Evolutionary conservation across 1,139 yeast species (phyloP).

Genomic region (Wickerhamomyces sp.): DNA sequence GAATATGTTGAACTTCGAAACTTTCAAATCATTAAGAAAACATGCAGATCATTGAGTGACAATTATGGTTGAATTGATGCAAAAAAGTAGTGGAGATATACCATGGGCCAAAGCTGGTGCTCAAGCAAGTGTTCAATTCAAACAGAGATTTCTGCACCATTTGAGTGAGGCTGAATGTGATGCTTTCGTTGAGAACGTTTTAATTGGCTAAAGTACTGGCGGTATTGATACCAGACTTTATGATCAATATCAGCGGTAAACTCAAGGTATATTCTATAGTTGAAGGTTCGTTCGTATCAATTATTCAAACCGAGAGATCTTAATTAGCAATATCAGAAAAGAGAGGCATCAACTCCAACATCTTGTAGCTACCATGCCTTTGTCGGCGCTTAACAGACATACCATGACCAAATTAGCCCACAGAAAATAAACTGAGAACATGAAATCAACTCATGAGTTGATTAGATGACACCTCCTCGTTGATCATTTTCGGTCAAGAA

Average conservation of each 20-base stretch:
- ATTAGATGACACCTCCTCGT: too few relatives aligned
- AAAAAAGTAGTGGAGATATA: constrained; percentile 75
- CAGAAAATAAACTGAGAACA: too few relatives aligned
- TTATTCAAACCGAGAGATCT: too few relatives aligned
- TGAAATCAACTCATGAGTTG: too few relatives aligned
- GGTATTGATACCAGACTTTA: constrained; percentile 86
- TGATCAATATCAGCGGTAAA: constrained; percentile 88
- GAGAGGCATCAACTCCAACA: too few relatives aligned
- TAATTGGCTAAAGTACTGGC: constrained; percentile 81
- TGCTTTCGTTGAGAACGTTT: constrained; percentile 63
- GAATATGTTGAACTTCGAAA: constrained; percentile 79
- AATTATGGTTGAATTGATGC: constrained; percentile 92
- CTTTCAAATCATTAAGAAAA: constrained; percentile 67
- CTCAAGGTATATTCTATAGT: constrained; percentile 92
- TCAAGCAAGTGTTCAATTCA: constrained; percentile 69
- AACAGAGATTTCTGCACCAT: constrained; percentile 77
- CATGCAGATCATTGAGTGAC: constrained; percentile 68
- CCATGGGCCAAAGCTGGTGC: constrained; percentile 92
- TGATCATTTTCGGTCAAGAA: too few relatives aligned
- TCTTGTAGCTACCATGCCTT: too few relatives aligned
- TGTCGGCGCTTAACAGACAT: too few relatives aligned
- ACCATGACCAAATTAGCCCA: too few relatives aligned
- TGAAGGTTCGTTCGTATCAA: too few relatives aligned
- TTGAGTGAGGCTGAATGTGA: constrained; percentile 71
- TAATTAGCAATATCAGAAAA: too few relatives aligned